Evolutionary conservation across 2,329 filamentous ascomycete species (phyloP).

Genomic region (Colletotrichum orbiculare): DNA sequence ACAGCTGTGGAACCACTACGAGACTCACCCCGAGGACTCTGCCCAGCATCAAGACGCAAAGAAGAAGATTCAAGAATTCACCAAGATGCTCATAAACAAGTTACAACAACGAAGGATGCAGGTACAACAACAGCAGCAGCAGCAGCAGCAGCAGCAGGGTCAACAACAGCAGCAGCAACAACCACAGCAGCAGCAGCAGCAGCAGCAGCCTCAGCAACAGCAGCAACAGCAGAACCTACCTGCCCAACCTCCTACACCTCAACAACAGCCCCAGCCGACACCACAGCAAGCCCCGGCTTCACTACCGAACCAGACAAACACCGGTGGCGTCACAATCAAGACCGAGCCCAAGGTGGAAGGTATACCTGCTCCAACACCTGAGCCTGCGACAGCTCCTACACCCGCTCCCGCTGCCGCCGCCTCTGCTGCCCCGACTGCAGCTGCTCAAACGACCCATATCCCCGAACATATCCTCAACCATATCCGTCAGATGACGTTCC

Average conservation of each 20-base stretch:
- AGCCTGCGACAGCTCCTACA: conserved; percentile 30
- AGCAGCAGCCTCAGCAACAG: conserved; percentile 12
- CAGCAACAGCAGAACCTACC: conserved; percentile 27
- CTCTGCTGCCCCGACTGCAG: conserved; percentile 24
- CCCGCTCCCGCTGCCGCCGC: conserved; percentile 18
- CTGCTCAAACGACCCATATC: conserved; percentile 46
- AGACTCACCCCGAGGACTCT: conserved; percentile 59
- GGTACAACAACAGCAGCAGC: conserved; percentile 48
- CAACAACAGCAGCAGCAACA: conserved; percentile 32
- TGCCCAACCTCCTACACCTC: conserved; percentile 38
- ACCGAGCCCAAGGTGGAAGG: conserved; percentile 28
- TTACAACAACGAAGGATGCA: conserved; percentile 53
- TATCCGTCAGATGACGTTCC: conserved; percentile 60
- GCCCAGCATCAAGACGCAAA: conserved; percentile 61
- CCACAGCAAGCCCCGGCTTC: conserved; percentile 31
- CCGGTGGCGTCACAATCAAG: conserved; percentile 25
- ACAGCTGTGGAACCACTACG: conserved; percentile 64
- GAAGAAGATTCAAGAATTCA: conserved; percentile 70
- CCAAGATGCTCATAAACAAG: conserved; percentile 65
- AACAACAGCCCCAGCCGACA: conserved; percentile 40
- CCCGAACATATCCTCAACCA: conserved; percentile 59
- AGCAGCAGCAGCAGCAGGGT: conserved; percentile 41
- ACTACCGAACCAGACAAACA: conserved; percentile 13
- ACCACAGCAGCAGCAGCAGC: not conserved
- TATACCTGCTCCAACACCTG: conserved; percentile 21